Conservation (phyloP, 306 rosid species). For the Prunus campanulata region DNA sequence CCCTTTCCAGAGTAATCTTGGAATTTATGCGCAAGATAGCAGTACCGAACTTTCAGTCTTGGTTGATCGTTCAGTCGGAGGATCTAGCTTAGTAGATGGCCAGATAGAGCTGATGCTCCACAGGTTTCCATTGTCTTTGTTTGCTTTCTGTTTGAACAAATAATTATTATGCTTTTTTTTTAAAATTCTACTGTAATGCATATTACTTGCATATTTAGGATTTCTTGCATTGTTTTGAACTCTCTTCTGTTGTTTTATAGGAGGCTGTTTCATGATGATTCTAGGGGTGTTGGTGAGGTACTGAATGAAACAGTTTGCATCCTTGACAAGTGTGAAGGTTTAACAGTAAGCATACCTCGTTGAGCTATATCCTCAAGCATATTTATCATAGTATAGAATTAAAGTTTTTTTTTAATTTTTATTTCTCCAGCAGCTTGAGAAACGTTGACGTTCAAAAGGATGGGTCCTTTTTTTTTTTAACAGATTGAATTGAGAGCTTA, state of each 20-base stretch:
- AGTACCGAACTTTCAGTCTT: conserved; percentile 36
- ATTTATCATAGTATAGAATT: not conserved
- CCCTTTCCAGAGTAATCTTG: conserved; percentile 42
- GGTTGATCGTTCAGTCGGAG: conserved; percentile 45
- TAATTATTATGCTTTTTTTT: not conserved
- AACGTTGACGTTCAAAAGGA: not conserved
- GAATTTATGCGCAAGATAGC: conserved; percentile 34
- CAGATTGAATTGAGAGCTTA: not conserved
- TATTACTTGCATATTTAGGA: not conserved
- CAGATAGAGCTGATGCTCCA: conserved; percentile 50
- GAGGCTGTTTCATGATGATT: conserved; percentile 70
- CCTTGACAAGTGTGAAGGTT: conserved; percentile 56
- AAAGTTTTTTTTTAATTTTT: not conserved
- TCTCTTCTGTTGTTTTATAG: conserved; percentile 35
- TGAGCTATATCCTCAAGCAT: conserved; percentile 4
- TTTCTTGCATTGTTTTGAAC: conserved; percentile 8
- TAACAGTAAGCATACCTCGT: conserved; percentile 52
- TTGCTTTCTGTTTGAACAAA: not conserved
- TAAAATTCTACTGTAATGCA: not conserved
- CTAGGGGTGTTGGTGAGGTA: conserved; percentile 78
- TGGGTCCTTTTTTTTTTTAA: not conserved
- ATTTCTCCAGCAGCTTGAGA: not conserved
- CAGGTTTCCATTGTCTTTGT: conserved; percentile 23
- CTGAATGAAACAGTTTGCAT: conserved; percentile 76
- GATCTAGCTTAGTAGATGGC: conserved; percentile 43